Conservation (phyloP, 2,329 filamentous ascomycete species). For the Mycosphaerella sp. region DNA sequence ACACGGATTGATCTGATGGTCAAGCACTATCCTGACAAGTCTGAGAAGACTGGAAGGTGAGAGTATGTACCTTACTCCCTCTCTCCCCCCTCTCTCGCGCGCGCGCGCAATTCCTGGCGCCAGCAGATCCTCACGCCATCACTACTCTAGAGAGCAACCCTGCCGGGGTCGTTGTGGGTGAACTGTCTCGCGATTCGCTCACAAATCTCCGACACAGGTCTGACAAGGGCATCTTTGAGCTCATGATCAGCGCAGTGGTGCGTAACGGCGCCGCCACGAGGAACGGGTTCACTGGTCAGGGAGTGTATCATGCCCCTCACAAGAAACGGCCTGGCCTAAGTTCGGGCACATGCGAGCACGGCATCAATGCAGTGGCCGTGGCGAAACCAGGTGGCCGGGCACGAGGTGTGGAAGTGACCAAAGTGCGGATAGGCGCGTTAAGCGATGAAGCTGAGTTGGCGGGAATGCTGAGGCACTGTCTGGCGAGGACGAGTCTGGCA, state of each 20-base stretch:
- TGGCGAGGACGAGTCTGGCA: neutral
- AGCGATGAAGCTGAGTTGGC: neutral
- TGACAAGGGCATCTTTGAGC: neutral
- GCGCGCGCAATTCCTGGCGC: no score
- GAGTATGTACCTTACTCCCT: no score
- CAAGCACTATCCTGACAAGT: no score
- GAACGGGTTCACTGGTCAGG: neutral
- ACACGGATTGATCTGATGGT: no score
- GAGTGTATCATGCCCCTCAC: neutral
- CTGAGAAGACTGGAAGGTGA: no score
- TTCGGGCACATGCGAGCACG: conserved; percentile 2
- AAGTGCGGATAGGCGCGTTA: neutral
- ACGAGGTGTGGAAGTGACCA: neutral
- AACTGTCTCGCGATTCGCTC: conserved; percentile 6
- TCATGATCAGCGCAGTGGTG: neutral
- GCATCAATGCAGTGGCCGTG: conserved; percentile 7
- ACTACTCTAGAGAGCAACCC: neutral
- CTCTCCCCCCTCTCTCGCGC: no score
- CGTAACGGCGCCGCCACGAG: neutral
- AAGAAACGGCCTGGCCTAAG: conserved; percentile 1
- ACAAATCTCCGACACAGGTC: conserved; percentile 6
- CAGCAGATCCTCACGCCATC: neutral
- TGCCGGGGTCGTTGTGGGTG: neutral
- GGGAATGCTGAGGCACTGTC: neutral
- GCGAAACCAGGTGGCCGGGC: conserved; percentile 11